Conservation (phyloP, 257 asterid species). For the Solanum ahanhuiri region DNA sequence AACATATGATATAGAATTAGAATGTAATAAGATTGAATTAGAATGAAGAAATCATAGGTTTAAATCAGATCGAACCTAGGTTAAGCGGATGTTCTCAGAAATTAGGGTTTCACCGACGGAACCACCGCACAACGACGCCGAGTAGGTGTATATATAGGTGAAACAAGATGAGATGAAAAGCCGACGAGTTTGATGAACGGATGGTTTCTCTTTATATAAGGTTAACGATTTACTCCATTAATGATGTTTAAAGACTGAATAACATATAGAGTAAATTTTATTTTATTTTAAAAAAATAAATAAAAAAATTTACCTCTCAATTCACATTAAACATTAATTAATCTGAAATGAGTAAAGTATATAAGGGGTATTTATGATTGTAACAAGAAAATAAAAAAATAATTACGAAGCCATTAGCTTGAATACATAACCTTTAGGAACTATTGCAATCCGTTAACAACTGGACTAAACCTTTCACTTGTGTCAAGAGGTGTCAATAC, state of each 20-base stretch:
- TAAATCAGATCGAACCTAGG: neutral
- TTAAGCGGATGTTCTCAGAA: neutral
- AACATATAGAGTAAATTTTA: neutral
- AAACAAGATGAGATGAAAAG: neutral
- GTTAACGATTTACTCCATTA: neutral
- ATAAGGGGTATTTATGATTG: too few relatives aligned
- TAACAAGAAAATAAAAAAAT: too few relatives aligned
- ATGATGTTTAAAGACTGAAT: neutral
- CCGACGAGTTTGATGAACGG: neutral
- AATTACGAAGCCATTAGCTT: too few relatives aligned
- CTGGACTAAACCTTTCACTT: fast-evolving
- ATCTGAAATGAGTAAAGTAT: too few relatives aligned
- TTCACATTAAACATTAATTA: too few relatives aligned
- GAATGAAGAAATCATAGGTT: neutral
- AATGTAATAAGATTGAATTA: neutral
- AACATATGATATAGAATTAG: neutral
- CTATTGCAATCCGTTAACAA: too few relatives aligned
- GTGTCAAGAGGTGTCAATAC: too few relatives aligned
- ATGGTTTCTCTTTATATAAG: too few relatives aligned
- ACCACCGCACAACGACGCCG: neutral
- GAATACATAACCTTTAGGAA: too few relatives aligned
- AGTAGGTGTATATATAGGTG: neutral
- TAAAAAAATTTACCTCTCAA: too few relatives aligned
- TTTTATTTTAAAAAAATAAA: too few relatives aligned
- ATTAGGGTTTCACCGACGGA: neutral